Evolutionary conservation across 306 rosid genomes (phyloP).

Genomic region (Medicago arabica): DNA sequence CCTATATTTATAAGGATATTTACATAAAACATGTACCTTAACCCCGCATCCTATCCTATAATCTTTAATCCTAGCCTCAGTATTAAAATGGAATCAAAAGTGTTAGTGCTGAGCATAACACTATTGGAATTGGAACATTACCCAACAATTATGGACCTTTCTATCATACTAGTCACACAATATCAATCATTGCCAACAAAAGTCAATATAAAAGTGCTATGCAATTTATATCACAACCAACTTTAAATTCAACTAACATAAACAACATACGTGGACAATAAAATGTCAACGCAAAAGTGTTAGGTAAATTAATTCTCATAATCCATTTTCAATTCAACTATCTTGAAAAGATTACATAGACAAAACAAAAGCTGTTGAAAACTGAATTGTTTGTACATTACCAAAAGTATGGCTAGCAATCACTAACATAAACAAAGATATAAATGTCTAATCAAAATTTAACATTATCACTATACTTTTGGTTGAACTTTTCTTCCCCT

Average conservation of each 20-base stretch:
- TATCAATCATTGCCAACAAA: conserved; percentile 33
- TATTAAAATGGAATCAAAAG: conserved; percentile 26
- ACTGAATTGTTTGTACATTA: conserved; percentile 45
- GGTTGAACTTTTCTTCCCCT: conserved; percentile 43
- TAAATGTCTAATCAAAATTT: conserved; percentile 28
- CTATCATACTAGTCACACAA: conserved; percentile 33
- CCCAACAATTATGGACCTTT: conserved; percentile 39
- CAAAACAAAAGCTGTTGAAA: conserved; percentile 32
- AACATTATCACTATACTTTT: conserved; percentile 32
- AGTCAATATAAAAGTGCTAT: conserved; percentile 45
- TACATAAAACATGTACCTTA: too few species aligned
- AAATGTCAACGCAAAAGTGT: conserved; percentile 51
- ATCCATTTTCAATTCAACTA: conserved; percentile 38
- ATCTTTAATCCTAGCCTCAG: background rate
- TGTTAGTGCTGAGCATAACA: conserved; percentile 35
- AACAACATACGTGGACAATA: conserved; percentile 9
- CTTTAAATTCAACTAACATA: conserved; percentile 30
- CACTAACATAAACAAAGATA: conserved; percentile 38
- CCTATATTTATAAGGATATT: too few species aligned
- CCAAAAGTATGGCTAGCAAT: conserved; percentile 32
- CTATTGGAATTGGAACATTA: conserved; percentile 43
- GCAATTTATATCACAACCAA: conserved; percentile 25
- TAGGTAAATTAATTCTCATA: conserved; percentile 36
- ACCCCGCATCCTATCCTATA: too few species aligned
- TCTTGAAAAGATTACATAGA: background rate